A percentile compares a stretch with the other conserved stretches of the same genome.
These are phyloP conservation scores for Tulasnella calospora DNA, from an alignment of 768 basidiomycete genomes.

Conservation along the genomic window DNA sequence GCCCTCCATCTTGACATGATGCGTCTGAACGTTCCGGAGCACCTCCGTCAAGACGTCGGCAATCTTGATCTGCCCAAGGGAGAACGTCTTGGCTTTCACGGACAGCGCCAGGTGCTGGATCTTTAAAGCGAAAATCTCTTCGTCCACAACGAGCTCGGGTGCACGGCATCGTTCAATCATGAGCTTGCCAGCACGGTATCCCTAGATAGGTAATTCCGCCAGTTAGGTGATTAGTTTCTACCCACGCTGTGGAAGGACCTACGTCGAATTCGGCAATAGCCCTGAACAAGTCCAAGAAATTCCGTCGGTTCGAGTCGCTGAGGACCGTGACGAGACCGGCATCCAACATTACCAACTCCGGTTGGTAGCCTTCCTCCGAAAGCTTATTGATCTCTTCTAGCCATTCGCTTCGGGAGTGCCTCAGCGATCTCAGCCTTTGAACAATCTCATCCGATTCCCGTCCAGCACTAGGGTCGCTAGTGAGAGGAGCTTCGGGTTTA, in stretches of 20 bases:
- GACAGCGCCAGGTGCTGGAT: slow-evolving; percentile 93
- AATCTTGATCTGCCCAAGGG: slow-evolving; percentile 93
- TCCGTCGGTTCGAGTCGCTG: slow-evolving; percentile 71
- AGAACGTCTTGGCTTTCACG: slow-evolving; percentile 96
- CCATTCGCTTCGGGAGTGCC: slow-evolving; percentile 57
- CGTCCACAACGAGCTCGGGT: slow-evolving; percentile 83
- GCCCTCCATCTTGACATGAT: slow-evolving; percentile 98
- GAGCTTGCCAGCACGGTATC: slow-evolving; percentile 87
- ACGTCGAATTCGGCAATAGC: slow-evolving; percentile 90
- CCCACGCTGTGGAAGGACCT: background rate
- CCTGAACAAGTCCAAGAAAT: slow-evolving; percentile 95
- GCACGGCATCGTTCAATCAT: slow-evolving; percentile 94
- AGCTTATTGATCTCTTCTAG: slow-evolving; percentile 58
- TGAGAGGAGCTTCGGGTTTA: slow-evolving; percentile 33
- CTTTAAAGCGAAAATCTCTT: slow-evolving; percentile 93
- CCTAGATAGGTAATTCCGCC: slow-evolving; percentile 34
- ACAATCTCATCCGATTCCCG: slow-evolving; percentile 50
- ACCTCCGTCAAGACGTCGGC: slow-evolving; percentile 90
- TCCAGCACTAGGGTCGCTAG: background rate
- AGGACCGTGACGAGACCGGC: slow-evolving; percentile 91
- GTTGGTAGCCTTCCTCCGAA: slow-evolving; percentile 69
- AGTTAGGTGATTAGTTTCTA: background rate
- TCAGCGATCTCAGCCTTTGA: slow-evolving; percentile 58
- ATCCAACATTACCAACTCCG: slow-evolving; percentile 94
- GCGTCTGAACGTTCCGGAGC: slow-evolving; percentile 73